Percentiles rank a stretch among this genome's conserved stretches.
Conservation (phyloP, 805 yeast genomes). For the Kuraishia hungarica region DNA sequence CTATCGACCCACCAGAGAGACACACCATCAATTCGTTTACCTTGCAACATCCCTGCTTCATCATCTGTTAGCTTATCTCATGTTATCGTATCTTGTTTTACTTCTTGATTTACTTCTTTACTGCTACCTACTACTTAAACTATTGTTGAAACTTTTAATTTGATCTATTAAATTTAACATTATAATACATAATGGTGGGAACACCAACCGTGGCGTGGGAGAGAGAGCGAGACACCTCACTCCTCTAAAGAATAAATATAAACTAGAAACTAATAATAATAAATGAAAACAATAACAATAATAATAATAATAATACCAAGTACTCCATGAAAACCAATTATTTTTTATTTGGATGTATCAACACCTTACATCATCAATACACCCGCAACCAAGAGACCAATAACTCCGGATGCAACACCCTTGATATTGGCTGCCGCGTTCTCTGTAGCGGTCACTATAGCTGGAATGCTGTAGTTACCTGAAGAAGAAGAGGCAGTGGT, state of each 20-base stretch:
- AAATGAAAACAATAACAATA: too few relatives aligned
- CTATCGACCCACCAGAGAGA: too few relatives aligned
- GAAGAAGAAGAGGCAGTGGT: conserved; percentile 1
- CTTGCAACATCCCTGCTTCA: too few relatives aligned
- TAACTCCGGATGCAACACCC: conserved; percentile 2
- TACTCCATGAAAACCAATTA: background rate
- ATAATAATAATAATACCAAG: background rate
- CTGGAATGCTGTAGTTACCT: background rate
- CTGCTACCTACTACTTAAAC: too few relatives aligned
- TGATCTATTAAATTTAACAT: background rate
- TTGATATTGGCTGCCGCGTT: conserved; percentile 1
- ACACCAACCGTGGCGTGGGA: background rate
- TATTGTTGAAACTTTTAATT: background rate
- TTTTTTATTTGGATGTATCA: background rate
- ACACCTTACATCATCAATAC: conserved; percentile 1
- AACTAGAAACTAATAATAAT: conserved; percentile 2
- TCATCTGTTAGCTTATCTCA: too few relatives aligned
- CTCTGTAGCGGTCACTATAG: background rate
- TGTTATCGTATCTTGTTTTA: too few relatives aligned
- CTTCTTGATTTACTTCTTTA: too few relatives aligned
- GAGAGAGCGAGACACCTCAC: background rate
- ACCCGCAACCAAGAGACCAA: conserved; percentile 2
- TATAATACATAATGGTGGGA: background rate
- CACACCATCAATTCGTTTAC: too few relatives aligned
- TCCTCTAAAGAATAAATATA: background rate